These are phyloP conservation scores for Hypsizygus marmoreus DNA, from an alignment of 768 basidiomycete genomes.

Conservation along the genomic window DNA sequence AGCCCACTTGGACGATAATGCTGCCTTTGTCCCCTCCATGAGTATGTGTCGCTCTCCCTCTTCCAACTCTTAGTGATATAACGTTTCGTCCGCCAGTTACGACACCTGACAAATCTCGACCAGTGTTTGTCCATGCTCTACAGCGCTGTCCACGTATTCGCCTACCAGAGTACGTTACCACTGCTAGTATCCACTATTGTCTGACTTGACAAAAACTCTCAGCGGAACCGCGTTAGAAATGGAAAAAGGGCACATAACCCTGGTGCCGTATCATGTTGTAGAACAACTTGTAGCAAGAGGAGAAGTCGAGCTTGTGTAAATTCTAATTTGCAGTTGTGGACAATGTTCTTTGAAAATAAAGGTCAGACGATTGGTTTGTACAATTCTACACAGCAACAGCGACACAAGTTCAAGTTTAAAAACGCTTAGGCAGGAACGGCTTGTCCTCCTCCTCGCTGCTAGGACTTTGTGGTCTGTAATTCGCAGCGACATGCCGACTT, in stretches of 20 bases:
- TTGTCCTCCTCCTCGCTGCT: conserved; percentile 47
- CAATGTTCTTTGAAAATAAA: no score
- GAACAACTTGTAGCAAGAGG: conserved; percentile 73
- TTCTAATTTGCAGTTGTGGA: background rate
- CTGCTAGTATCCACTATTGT: background rate
- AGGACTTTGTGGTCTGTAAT: conserved; percentile 35
- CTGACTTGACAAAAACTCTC: background rate
- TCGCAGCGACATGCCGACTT: conserved; percentile 25
- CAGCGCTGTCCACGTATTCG: conserved; percentile 65
- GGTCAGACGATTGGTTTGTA: no score
- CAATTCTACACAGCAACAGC: no score
- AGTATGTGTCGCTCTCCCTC: conserved; percentile 40
- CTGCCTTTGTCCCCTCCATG: conserved; percentile 75
- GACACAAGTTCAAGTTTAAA: no score
- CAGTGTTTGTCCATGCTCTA: conserved; percentile 83
- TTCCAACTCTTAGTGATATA: background rate
- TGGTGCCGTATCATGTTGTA: conserved; percentile 75
- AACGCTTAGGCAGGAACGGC: conserved; percentile 47
- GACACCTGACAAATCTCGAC: conserved; percentile 70
- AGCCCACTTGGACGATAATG: conserved; percentile 73
- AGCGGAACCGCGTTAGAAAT: conserved; percentile 75
- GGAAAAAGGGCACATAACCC: conserved; percentile 78
- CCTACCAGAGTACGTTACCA: conserved; percentile 63
- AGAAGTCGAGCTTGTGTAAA: conserved; percentile 76
- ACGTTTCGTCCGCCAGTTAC: conserved; percentile 52